A percentile compares a stretch with the other conserved stretches of the same genome.
These are phyloP conservation scores for Ogataea polymorpha DNA, from an alignment of 805 yeast species.

Conservation along the genomic window DNA sequence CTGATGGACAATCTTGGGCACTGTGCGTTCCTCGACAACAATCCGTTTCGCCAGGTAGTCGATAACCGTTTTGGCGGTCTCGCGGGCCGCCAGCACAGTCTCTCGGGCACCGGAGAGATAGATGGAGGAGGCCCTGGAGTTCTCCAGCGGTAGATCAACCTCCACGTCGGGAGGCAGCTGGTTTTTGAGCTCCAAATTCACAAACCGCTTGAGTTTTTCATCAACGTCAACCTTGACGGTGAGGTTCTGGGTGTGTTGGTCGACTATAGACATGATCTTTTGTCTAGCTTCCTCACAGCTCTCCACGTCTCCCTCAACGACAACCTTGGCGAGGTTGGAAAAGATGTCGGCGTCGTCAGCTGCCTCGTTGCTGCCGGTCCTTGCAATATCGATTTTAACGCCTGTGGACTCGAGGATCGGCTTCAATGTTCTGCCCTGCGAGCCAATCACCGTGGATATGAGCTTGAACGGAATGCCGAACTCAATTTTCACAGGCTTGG, in stretches of 20 bases:
- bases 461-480: constrained; percentile 73
- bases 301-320: constrained; percentile 79
- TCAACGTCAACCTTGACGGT: constrained; percentile 47
- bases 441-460: constrained; percentile 79
- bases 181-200: constrained; percentile 26
- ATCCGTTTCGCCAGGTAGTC: constrained; percentile 44
- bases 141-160: constrained; percentile 25
- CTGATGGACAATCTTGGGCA: constrained; percentile 69
- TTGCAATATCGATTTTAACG: constrained; percentile 68
- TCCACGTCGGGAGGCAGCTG: constrained; percentile 28
- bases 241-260: constrained; percentile 64
- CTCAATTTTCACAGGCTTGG: constrained; percentile 63
- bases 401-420: constrained; percentile 70
- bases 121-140: constrained; percentile 42
- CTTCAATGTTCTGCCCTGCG: constrained; percentile 77
- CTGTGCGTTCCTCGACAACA: constrained; percentile 51
- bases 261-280: constrained; percentile 68
- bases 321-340: constrained; percentile 57
- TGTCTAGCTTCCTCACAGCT: constrained; percentile 73
- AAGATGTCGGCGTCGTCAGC: constrained; percentile 51
- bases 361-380: constrained; percentile 17
- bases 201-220: constrained; percentile 43
- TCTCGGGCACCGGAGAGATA: constrained; percentile 71
- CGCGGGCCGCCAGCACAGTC: constrained; percentile 53
- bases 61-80: constrained; percentile 44